A percentile compares a stretch with the other conserved stretches of the same genome.
These are phyloP conservation scores for Salisapilia sapeloensis DNA, from an alignment of 352 stramenopile species.

Conservation along the genomic window DNA sequence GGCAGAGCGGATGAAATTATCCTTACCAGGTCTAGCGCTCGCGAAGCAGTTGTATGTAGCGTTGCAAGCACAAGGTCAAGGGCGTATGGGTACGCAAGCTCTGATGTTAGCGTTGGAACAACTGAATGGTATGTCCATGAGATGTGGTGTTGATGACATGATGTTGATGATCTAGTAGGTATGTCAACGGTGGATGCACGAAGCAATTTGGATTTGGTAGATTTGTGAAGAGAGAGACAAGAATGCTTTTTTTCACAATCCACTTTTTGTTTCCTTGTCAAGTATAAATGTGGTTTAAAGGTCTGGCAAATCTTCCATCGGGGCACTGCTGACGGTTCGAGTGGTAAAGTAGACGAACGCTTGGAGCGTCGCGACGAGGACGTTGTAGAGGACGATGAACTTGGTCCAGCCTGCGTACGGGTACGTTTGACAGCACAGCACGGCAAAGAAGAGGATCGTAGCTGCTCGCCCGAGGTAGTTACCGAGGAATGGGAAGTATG, in stretches of 20 bases:
- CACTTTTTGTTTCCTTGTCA: no score
- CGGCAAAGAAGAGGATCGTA: conserved; percentile 68
- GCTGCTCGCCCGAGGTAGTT: conserved; percentile 74
- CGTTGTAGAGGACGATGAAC: conserved; percentile 59
- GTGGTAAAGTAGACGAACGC: conserved; percentile 73
- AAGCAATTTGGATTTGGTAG: no score
- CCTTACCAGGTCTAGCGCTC: conserved; percentile 65
- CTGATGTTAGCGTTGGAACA: conserved; percentile 79
- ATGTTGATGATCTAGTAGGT: conserved; percentile 1
- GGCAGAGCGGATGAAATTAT: conserved; percentile 71
- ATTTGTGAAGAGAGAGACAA: no score
- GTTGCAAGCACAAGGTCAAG: conserved; percentile 58
- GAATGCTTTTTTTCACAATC: no score
- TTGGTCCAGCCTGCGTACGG: conserved; percentile 52
- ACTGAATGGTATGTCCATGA: conserved; percentile 41
- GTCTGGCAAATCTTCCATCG: conserved; percentile 52
- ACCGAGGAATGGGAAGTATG: conserved; percentile 74
- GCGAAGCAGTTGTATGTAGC: conserved; percentile 78
- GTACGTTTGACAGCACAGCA: conserved; percentile 50
- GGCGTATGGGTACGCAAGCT: conserved; percentile 61
- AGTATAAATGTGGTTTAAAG: no score
- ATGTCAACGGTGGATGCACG: no score
- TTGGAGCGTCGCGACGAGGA: conserved; percentile 54
- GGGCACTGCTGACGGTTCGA: conserved; percentile 36
- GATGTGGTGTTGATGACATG: conserved; percentile 1